A percentile compares a stretch with the other conserved stretches of the same genome.
These are phyloP conservation scores for Dionaea muscipula DNA, from an alignment of 179 eudicot species.

Conservation along the genomic window DNA sequence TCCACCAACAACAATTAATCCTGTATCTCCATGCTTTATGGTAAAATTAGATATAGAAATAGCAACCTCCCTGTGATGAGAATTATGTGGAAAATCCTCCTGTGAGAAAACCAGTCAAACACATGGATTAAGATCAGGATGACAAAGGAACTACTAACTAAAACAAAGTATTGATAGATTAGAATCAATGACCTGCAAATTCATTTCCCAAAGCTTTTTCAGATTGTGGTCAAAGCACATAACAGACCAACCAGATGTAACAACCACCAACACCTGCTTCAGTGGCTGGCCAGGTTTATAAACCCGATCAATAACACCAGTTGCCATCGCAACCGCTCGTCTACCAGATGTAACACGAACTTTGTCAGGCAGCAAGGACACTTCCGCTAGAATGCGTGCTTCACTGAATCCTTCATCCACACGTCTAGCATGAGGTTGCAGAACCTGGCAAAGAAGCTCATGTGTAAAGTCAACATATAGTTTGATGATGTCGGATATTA, in stretches of 20 bases:
- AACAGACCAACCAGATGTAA: slow-evolving; percentile 95
- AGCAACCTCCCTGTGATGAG: slow-evolving; percentile 93
- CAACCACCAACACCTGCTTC: slow-evolving; percentile 94
- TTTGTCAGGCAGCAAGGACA: slow-evolving; percentile 82
- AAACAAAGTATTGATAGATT: slow-evolving; percentile 1
- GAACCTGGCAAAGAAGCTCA: slow-evolving; percentile 36
- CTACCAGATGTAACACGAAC: slow-evolving; percentile 85
- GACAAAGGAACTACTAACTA: slow-evolving; percentile 6
- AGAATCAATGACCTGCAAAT: slow-evolving; percentile 52
- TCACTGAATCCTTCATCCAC: slow-evolving; percentile 95
- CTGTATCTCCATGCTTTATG: slow-evolving; percentile 94
- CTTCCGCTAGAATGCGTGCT: slow-evolving; percentile 81
- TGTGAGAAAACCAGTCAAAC: slow-evolving; percentile 16
- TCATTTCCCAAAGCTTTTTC: slow-evolving; percentile 80
- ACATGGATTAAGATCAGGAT: slow-evolving; percentile 2
- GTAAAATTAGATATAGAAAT: slow-evolving; percentile 86
- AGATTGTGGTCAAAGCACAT: slow-evolving; percentile 99
- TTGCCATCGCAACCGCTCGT: slow-evolving; percentile 96
- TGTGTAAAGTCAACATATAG: background rate
- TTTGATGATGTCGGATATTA: too few species aligned
- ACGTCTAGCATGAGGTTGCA: slow-evolving; percentile 83
- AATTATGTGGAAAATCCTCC: slow-evolving; percentile 97
- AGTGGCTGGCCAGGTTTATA: slow-evolving; percentile 53
- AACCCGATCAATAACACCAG: slow-evolving; percentile 64
- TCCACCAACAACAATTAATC: slow-evolving; percentile 84